Percentiles rank a stretch among this genome's conserved stretches.
Evolutionary conservation across 2,329 filamentous ascomycete genomes (phyloP).

Genomic region (Elsinoe batatas): DNA sequence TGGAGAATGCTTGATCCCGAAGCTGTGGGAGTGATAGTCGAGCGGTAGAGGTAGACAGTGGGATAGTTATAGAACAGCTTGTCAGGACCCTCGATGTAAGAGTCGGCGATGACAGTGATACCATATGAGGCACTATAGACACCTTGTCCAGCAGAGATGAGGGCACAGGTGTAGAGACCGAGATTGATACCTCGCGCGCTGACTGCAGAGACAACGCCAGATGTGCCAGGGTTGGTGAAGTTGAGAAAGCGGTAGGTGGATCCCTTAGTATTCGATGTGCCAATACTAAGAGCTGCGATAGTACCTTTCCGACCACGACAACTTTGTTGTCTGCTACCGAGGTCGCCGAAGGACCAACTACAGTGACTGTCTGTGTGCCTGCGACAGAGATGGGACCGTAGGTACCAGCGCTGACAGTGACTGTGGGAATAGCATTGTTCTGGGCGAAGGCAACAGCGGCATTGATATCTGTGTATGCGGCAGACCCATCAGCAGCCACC

Average conservation of each 20-base stretch:
- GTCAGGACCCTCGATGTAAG: constrained; percentile 36
- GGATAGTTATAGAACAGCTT: constrained; percentile 35
- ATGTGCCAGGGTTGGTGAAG: constrained; percentile 27
- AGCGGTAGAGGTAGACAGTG: constrained; percentile 35
- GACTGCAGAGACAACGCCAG: constrained; percentile 19
- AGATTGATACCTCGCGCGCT: constrained; percentile 32
- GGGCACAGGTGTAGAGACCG: constrained; percentile 36
- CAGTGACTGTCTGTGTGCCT: constrained; percentile 34
- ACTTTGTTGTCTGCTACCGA: constrained; percentile 27
- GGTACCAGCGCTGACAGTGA: constrained; percentile 36
- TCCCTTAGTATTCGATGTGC: constrained; percentile 24
- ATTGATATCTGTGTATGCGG: constrained; percentile 22
- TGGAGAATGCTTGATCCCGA: constrained; percentile 22
- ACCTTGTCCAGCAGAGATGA: constrained; percentile 31
- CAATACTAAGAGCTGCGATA: constrained; percentile 22
- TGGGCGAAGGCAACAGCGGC: constrained; percentile 36
- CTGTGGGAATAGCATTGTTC: constrained; percentile 32
- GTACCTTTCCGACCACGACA: constrained; percentile 24
- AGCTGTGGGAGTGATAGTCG: constrained; percentile 33
- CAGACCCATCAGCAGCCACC: constrained; percentile 37
- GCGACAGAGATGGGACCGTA: constrained; percentile 34
- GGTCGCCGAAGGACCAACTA: constrained; percentile 28
- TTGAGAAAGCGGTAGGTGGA: constrained; percentile 33
- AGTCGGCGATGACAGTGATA: constrained; percentile 34
- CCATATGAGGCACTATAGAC: constrained; percentile 25